Base-by-base conservation (phyloP, 257 asterid species). In the Fraxinus excelsior region DNA sequence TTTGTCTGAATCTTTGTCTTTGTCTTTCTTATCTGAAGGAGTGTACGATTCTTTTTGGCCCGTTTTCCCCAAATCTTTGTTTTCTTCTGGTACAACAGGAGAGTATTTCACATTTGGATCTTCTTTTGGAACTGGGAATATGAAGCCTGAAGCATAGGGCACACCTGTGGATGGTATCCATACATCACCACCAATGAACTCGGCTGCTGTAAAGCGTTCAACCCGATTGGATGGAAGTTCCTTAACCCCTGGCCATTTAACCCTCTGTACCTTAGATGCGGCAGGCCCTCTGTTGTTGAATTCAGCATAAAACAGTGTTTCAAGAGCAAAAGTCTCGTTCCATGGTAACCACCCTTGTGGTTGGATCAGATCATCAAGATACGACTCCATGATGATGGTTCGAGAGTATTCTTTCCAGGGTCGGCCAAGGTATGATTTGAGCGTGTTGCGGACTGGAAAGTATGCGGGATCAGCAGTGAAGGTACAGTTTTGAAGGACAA, bases 271-370 rank as follows among this genome's bases (percentile, higher is more conserved):
- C 74, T 82, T 84, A 8, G 46, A 16, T 5, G 96, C 76, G 3
- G 87, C 91, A 13, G 87, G 86, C 2, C 96, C 96, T 34, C 65
- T 67, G 58, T 90, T 90, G 37, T 85, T 78, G 68, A 84, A 82
- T 81, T 90, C 96, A 0, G 90, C 84, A 8, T 87, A 90, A 76
- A 84, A 87, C 11, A 89, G 81, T 0, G 88, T 90, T 4, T 79
- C 75, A 0, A 84, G 49, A 18, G 80, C 87, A 7, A 71, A 76
- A 0, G 80, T 73, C 2, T 40, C 71, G 3, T 74, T 71, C 96
- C 96, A 91, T 0, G 88, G 75, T 21, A 87, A n/a, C 96, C 96
- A 91, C 32, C 96, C 96, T 8, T 83, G 81, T 0, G 92, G 94
- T 4, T 76, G 78, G n/a, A 91, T 76, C 74, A 89, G 28, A 7